These are phyloP conservation scores for Cryptosporidium ryanae DNA, from an alignment of 169 alveolate genomes.

Conservation along the genomic window DNA sequence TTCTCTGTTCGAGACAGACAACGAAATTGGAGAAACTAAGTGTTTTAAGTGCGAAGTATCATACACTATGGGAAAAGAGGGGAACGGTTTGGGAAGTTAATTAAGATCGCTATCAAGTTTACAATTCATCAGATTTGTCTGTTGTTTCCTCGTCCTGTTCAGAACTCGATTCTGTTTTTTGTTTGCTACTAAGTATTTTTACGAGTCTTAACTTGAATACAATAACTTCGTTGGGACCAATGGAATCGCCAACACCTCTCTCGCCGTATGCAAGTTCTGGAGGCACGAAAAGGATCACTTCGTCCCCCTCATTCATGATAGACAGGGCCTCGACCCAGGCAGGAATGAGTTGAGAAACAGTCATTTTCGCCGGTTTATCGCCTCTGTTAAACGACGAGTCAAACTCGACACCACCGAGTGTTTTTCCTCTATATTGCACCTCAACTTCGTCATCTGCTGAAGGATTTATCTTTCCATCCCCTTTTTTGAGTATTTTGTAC, in stretches of 20 bases:
- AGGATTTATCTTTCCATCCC: constrained; percentile 38
- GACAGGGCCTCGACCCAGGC: constrained; percentile 68
- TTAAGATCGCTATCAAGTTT: background rate
- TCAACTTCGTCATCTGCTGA: constrained; percentile 41
- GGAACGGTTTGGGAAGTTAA: background rate
- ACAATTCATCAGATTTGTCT: too few species aligned
- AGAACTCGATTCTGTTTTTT: background rate
- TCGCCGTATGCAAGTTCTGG: constrained; percentile 57
- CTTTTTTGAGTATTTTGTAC: constrained; percentile 23
- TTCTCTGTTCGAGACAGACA: too few species aligned
- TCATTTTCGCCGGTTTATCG: constrained; percentile 32
- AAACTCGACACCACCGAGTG: constrained; percentile 65
- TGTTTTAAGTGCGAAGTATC: too few species aligned
- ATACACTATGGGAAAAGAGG: too few species aligned
- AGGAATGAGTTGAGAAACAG: constrained; percentile 60
- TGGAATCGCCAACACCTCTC: constrained; percentile 58
- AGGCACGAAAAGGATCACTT: constrained; percentile 27
- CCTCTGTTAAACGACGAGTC: constrained; percentile 45
- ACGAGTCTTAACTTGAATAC: constrained; percentile 42
- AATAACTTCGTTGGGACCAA: constrained; percentile 64
- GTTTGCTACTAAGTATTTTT: constrained; percentile 21
- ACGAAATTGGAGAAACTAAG: too few species aligned
- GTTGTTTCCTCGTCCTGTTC: too few species aligned
- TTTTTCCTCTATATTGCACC: constrained; percentile 63
- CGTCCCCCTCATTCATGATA: constrained; percentile 60